These are phyloP conservation scores for Nannochloropsis gaditana DNA, from an alignment of 108 stramenopile species.

Conservation along the genomic window DNA sequence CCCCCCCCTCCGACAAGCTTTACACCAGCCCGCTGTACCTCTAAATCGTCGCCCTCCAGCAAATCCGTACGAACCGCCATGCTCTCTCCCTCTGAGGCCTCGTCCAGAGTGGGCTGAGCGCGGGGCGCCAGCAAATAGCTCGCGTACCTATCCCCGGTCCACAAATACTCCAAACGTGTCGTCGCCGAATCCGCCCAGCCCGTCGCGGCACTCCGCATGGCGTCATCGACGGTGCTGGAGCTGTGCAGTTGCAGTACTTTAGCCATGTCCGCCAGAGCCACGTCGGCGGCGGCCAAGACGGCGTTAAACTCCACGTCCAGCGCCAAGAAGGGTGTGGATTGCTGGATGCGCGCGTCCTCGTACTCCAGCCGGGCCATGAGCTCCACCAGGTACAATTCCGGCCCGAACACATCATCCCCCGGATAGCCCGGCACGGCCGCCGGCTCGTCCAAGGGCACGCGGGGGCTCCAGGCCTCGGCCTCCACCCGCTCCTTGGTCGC, in stretches of 20 bases:
- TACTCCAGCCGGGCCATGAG: background rate
- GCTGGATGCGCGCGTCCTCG: background rate
- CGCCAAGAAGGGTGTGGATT: background rate
- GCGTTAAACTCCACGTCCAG: background rate
- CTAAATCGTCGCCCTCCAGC: background rate
- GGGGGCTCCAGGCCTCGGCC: background rate
- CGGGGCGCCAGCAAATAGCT: background rate
- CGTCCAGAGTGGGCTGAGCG: background rate
- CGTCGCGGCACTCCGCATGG: background rate
- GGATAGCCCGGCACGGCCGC: background rate
- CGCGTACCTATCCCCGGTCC: background rate
- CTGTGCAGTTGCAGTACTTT: conserved; percentile 5
- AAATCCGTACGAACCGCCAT: background rate
- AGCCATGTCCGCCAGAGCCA: background rate
- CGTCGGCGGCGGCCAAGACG: background rate
- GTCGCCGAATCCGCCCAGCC: background rate
- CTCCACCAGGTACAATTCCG: background rate
- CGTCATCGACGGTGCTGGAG: background rate
- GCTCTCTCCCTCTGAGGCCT: background rate
- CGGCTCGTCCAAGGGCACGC: background rate
- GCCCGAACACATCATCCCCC: background rate
- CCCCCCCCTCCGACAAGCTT: background rate
- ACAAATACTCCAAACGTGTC: background rate
- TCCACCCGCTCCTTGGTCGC: background rate
- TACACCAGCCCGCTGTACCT: background rate